Base-by-base conservation (phyloP, 1,139 yeast genomes). In the Scheffersomyces quercinus region DNA sequence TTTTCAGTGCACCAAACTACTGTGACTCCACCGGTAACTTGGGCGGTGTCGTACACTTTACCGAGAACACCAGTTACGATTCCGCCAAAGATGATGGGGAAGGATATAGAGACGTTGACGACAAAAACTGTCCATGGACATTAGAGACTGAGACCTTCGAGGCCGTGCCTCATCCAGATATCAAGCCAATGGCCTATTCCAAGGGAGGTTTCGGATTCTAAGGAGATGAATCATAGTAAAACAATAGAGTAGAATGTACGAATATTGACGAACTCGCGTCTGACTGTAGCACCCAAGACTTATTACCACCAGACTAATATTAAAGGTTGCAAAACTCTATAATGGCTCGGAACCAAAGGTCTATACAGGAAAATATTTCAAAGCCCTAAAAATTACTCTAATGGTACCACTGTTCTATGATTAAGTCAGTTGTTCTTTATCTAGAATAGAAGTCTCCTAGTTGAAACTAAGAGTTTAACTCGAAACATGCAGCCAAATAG, bases 151-250 rank as follows among this genome's bases (percentile, higher is more conserved):
- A 76, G 49, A 80, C 81, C 2, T 91, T 88, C 62, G 77, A 68
- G 30, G 97, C 96, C 1, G 96, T 87, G 14, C 83, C 86, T 28
- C 99, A 93, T 66, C 99, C 99, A 2, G 84, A 86, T 53, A 70
- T 93, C 48, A 88, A 85, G 56, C 98, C 99, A 38, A 93, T 93
- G 99, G 96, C 96, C 1, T 91, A 91, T 60, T 85, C 95, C n/a
- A 83, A 82, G 62, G 77, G 78, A 44, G 78, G 77, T 26, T 73
- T 76, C 49, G 80, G 80, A 1, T 75, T 67, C 47, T 73, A 60
- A 31, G 26, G 7, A 20, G 26, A 15, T 31, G 35, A 7, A 31
- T 31, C 20, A 31, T 31, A 31, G 11, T 31, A 31, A 14, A 31
- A 31, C 24, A 20, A 31, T 31, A 31, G 35, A 31, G 35, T 31